A percentile compares a stretch with the other conserved stretches of the same genome.
These are phyloP conservation scores for Viola odorata DNA, from an alignment of 345 rosid species.

Conservation along the genomic window DNA sequence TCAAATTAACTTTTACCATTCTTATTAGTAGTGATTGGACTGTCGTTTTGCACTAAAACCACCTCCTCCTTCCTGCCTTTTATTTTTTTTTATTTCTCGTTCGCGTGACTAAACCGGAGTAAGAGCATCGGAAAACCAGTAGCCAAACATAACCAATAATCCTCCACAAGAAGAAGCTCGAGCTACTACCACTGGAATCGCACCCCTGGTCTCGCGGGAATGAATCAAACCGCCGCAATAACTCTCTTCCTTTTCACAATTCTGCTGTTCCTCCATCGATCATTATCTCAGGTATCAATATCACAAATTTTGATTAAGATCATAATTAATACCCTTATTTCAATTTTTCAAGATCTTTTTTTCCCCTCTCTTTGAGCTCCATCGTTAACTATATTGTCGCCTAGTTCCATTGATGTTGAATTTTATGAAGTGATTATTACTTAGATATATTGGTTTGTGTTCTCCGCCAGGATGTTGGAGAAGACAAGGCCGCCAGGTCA, in stretches of 20 bases:
- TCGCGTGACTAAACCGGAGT: too few species aligned
- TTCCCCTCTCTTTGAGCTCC: too few species aligned
- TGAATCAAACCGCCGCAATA: background rate
- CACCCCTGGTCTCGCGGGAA: background rate
- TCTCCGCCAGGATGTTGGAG: conserved; percentile 7
- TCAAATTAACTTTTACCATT: too few species aligned
- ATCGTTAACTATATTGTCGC: background rate
- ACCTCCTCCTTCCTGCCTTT: too few species aligned
- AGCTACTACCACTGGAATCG: background rate
- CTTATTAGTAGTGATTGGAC: too few species aligned
- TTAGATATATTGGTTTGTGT: background rate
- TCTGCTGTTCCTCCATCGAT: background rate
- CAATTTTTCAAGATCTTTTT: too few species aligned
- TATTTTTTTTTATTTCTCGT: too few species aligned
- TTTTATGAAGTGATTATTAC: background rate
- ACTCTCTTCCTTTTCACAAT: background rate
- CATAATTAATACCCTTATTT: too few species aligned
- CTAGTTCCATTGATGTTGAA: background rate
- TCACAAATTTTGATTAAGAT: background rate
- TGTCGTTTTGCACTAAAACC: too few species aligned
- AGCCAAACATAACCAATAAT: background rate
- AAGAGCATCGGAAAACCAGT: background rate
- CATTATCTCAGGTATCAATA: background rate
- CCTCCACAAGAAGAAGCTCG: background rate
- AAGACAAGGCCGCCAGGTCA: conserved; percentile 10